Evolutionary conservation across 1,284 basidiomycete species (phyloP).

Genomic region (Trichosporon sp.): DNA sequence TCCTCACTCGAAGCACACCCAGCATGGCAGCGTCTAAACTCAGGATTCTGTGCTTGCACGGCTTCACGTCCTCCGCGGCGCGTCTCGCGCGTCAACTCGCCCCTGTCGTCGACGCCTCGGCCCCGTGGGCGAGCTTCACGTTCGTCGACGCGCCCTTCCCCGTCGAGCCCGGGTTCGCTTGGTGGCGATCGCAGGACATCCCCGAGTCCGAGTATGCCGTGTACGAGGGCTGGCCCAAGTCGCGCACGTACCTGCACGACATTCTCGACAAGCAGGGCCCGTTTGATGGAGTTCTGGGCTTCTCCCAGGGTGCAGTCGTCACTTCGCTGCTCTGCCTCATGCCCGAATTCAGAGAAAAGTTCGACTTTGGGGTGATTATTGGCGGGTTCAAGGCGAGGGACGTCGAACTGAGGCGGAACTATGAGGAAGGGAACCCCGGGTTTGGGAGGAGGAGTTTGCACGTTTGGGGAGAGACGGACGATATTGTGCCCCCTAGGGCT

Average conservation of each 20-base stretch:
- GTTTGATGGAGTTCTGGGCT: slow-evolving; percentile 73
- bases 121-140: neutral
- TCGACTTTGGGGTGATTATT: slow-evolving; percentile 61
- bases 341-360: slow-evolving; percentile 63
- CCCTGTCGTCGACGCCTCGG: neutral
- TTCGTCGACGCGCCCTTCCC: slow-evolving; percentile 20
- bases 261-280: slow-evolving; percentile 53
- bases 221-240: slow-evolving; percentile 65
- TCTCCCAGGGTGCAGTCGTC: slow-evolving; percentile 80
- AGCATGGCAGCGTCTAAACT: neutral
- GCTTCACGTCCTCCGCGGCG: neutral
- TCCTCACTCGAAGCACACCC: neutral
- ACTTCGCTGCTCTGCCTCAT: slow-evolving; percentile 67
- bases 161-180: neutral
- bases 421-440: slow-evolving; percentile 58
- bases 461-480: slow-evolving; percentile 74
- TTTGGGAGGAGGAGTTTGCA: slow-evolving; percentile 65
- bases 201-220: neutral
- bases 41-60: slow-evolving; percentile 21
- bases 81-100: neutral
- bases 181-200: slow-evolving; percentile 2
- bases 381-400: slow-evolving; percentile 52
- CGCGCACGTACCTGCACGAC: slow-evolving; percentile 56
- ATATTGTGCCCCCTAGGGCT: slow-evolving; percentile 73
- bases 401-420: slow-evolving; percentile 26